A percentile compares a stretch with the other conserved stretches of the same genome.
Evolutionary conservation across 2,329 filamentous ascomycete genomes (phyloP).

Genomic region (Pseudogymnoascus sp.): DNA sequence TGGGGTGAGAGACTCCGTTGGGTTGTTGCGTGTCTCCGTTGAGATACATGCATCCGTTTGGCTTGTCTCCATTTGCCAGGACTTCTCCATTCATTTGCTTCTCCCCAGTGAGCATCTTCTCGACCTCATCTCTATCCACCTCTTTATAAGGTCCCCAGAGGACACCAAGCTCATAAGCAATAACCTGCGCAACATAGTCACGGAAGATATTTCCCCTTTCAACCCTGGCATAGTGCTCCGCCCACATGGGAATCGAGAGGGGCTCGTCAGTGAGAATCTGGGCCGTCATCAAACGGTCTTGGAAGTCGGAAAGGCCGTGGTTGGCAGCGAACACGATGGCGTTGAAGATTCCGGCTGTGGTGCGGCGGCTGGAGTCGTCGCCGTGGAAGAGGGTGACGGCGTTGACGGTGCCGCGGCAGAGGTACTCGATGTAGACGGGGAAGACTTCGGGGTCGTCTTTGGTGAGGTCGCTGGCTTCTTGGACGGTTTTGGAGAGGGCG

Average conservation of each 20-base stretch:
- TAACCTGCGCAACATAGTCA: background rate
- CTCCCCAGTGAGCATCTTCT: background rate
- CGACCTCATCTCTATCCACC: background rate
- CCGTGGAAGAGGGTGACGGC: background rate
- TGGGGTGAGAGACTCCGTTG: background rate
- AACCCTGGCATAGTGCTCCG: background rate
- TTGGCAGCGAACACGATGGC: background rate
- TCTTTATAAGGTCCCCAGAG: background rate
- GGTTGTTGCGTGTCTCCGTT: background rate
- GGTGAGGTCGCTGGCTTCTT: background rate
- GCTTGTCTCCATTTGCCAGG: background rate
- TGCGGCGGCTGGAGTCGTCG: background rate
- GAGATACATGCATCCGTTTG: background rate
- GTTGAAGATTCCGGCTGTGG: background rate
- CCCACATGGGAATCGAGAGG: background rate
- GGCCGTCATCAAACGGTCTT: background rate
- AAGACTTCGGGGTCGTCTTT: background rate
- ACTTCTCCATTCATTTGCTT: background rate
- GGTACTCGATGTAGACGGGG: background rate
- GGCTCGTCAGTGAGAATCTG: background rate
- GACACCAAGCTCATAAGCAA: background rate
- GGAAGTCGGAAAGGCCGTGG: background rate
- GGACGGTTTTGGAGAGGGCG: background rate
- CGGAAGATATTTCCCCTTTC: background rate
- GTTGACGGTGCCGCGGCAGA: background rate